Base-by-base conservation (phyloP, 163 green algal genomes). In the Scenedesmus sp. region DNA sequence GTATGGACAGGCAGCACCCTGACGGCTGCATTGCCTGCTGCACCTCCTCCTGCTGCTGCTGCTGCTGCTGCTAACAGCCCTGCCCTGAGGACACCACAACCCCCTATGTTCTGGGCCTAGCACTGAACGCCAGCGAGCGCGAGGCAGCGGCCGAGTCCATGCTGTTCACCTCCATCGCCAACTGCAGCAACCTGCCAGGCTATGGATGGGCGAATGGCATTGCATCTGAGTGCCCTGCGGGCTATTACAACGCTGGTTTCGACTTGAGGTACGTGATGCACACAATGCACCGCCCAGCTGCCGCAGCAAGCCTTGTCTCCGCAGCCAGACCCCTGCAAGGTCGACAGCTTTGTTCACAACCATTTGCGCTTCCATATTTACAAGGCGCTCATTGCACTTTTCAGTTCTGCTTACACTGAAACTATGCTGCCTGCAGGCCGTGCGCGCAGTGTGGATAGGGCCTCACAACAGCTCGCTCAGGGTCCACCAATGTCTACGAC, bases 161-260 rank as follows among this genome's bases (percentile, higher is more conserved):
- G 82, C 82, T 87, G 54, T 70, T 73, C 8, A 87, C 56, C 23
- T 74, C 82, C 34, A 52, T 86, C 54, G n/a, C 20, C 55, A 70
- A 87, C 55, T 87, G 82, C 82, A 74, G 20, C 55, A 87, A 70
- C 10, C 57, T 74, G 16, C 82, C 82, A n/a, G 82, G 82, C 82
- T 87, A 87, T 52, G 82, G 82, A 4, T 87, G 55, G 54, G 46
- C 70, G 55, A 12, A 87, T 67, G 82, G 82, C 15, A n/a, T 70
- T 34, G 82, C 82, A 74, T 57, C 64, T n/a, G 54, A 70, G 23
- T 87, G 82, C 16, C 56, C 82, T 52, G 64, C 64, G 20, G 82
- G 82, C 82, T 87, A 76, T 20, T 87, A 73, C 16, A 56, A 13
- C 20, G 54, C 82, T 52, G 82, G 82, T 56, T 87, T 74, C 54